Conservation (phyloP, 331 rosid genomes). For the Rhamnella rubrinervis region DNA sequence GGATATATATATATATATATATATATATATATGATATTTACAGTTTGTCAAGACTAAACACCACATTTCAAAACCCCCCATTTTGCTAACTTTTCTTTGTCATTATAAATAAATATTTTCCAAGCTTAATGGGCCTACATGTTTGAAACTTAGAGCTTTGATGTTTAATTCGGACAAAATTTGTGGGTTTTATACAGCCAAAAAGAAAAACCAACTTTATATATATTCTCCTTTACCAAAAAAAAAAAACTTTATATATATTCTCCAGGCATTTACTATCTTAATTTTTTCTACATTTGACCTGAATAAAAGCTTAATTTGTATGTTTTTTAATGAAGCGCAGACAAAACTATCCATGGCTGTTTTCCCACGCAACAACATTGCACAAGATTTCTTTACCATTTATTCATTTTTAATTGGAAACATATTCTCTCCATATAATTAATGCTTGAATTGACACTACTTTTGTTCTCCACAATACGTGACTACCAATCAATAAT, state of each 20-base stretch:
- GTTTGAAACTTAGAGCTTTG: constrained; percentile 20
- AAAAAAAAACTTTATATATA: no score
- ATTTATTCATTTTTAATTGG: neutral
- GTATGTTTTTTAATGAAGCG: neutral
- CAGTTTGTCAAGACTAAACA: no score
- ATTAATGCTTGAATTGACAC: no score
- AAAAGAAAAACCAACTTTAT: constrained; percentile 21
- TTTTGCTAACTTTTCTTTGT: no score
- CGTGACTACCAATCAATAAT: no score
- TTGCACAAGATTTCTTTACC: constrained; percentile 7
- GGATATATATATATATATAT: no score
- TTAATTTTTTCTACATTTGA: neutral
- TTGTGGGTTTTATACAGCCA: constrained; percentile 30
- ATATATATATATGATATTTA: no score
- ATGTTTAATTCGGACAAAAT: constrained; percentile 21
- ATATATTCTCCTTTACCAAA: no score
- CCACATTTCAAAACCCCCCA: no score
- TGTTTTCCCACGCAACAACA: constrained; percentile 1
- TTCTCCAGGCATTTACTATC: constrained; percentile 23
- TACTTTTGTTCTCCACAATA: no score
- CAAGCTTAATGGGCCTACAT: constrained; percentile 21
- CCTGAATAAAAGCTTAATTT: neutral
- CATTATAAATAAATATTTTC: no score
- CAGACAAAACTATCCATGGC: constrained; percentile 12
- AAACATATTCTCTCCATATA: no score